Percentiles rank a stretch among this genome's conserved stretches.
Conservation (phyloP, 345 rosid species). For the Dipteronia sinensis region DNA sequence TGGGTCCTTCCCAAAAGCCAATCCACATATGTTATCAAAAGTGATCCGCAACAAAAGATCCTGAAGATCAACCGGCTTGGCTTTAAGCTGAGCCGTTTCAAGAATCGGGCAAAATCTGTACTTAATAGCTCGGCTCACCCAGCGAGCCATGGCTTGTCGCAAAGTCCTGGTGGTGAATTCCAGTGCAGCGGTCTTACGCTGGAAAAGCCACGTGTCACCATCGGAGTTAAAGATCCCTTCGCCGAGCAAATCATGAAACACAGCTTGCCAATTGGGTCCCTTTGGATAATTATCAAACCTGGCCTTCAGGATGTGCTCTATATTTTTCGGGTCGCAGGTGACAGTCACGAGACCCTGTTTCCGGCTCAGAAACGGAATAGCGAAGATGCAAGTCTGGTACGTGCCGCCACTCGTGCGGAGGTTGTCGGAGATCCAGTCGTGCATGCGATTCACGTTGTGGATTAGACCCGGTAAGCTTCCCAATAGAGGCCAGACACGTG, state of each 20-base stretch:
- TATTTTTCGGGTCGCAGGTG: slow-evolving; percentile 73
- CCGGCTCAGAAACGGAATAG: slow-evolving; percentile 54
- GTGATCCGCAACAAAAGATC: slow-evolving; percentile 72
- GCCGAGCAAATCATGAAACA: slow-evolving; percentile 70
- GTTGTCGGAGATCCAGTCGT: slow-evolving; percentile 79
- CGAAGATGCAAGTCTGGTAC: slow-evolving; percentile 69
- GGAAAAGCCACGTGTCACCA: slow-evolving; percentile 79
- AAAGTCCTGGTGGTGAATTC: slow-evolving; percentile 78
- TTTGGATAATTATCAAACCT: slow-evolving; percentile 77
- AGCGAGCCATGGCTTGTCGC: slow-evolving; percentile 80
- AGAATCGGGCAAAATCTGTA: slow-evolving; percentile 64
- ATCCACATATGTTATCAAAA: slow-evolving; percentile 80
- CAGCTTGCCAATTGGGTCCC: slow-evolving; percentile 82
- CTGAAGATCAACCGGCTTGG: slow-evolving; percentile 64
- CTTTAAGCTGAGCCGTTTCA: slow-evolving; percentile 43
- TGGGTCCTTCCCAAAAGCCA: slow-evolving; percentile 78
- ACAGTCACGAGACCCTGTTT: slow-evolving; percentile 81
- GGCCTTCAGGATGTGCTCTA: slow-evolving; percentile 71
- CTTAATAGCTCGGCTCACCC: slow-evolving; percentile 76
- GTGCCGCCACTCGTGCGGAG: slow-evolving; percentile 72
- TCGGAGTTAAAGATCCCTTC: slow-evolving; percentile 78
- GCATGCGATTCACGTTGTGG: slow-evolving; percentile 55
- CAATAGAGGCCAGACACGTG: slow-evolving; percentile 76
- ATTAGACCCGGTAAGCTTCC: slow-evolving; percentile 79
- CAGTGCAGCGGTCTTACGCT: slow-evolving; percentile 84